Conservation (phyloP, 257 asterid genomes). For the Nicotiana tomentosiformis region DNA sequence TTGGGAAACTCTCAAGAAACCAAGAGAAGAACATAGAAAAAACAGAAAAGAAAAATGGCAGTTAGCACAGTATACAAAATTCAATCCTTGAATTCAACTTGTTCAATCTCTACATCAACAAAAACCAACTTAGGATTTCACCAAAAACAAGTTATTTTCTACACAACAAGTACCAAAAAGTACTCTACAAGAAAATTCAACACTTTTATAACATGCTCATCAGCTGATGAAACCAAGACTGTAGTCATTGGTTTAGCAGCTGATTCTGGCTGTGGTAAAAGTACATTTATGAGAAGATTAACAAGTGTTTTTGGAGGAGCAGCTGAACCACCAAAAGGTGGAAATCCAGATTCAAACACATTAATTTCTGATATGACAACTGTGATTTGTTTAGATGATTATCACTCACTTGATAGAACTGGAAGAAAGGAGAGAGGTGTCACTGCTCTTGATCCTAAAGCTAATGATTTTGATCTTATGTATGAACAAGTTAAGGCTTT, state of each 20-base stretch:
- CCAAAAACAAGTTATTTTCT: conserved; percentile 51
- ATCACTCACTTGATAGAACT: conserved; percentile 82
- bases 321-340: conserved; percentile 94
- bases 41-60: conserved; percentile 42
- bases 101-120: conserved; percentile 63
- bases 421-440: conserved; percentile 91
- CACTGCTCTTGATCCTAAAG: conserved; percentile 88
- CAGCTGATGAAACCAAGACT: conserved; percentile 28
- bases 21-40: conserved; percentile 2
- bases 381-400: conserved; percentile 88
- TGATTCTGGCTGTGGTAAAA: conserved; percentile 93
- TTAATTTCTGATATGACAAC: conserved; percentile 82
- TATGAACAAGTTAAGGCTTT: conserved; percentile 82
- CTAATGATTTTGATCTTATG: conserved; percentile 89
- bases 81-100: conserved; percentile 60
- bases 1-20: conserved; percentile 10
- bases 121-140: conserved; percentile 60
- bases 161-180: conserved; percentile 22
- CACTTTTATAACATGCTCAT: conserved; percentile 48
- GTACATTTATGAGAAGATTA: conserved; percentile 92
- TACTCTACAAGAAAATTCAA: background rate
- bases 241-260: conserved; percentile 87
- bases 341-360: conserved; percentile 94
- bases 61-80: conserved; percentile 61
- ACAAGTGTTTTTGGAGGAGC: conserved; percentile 98